Evolutionary conservation across 495 filamentous ascomycete genomes (phyloP), one percentile per base, ranked within the genome.

Genomic region (Penicillium subrubescens): DNA sequence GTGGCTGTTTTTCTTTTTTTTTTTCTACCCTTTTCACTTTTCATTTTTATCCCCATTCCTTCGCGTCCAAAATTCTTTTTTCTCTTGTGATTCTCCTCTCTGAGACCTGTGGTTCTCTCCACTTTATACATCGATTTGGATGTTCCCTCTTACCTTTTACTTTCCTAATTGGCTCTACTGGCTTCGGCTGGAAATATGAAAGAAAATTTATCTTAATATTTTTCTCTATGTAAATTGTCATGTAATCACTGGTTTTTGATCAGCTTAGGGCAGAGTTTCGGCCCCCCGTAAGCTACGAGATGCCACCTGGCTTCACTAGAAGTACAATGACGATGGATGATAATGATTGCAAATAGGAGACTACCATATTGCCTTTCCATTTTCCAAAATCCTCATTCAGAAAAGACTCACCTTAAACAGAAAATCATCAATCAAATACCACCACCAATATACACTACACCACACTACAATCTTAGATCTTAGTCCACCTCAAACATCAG

Each of bases 41-140:
- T 37, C 62, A 46, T 34, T 21, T 50, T 43, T 67, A 34, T 27
- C 61, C 44, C 60, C 66, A 59, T 62, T 57, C 41, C 60, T 67
- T 57, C 64, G 37, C 60, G 57, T 60, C 34, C 61, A 63, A 68
- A 70, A 66, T 56, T 57, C 65, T 59, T 69, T 62, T 63, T 61
- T 57, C 43, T 51, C 11, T 23, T 29, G 57, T 61, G 31, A 67
- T 73, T 68, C 68, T 73, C 68, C 66, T 72, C 67, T 53, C 51
- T 34, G 63, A 68, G 70, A n/a, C 65, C 70, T 68, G 67, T 63
- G 70, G 70, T 62, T 62, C 70, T 71, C 62, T 44, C 17, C 31
- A 29, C 25, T 29, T 65, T 65, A 31, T 56, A 55, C 60, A 65
- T 69, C 55, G 12, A 52, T 31, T 17, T 31, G 17, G 48, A 31